Conservation (phyloP, 1,139 yeast genomes). For the Blastobotrys aristatus region DNA sequence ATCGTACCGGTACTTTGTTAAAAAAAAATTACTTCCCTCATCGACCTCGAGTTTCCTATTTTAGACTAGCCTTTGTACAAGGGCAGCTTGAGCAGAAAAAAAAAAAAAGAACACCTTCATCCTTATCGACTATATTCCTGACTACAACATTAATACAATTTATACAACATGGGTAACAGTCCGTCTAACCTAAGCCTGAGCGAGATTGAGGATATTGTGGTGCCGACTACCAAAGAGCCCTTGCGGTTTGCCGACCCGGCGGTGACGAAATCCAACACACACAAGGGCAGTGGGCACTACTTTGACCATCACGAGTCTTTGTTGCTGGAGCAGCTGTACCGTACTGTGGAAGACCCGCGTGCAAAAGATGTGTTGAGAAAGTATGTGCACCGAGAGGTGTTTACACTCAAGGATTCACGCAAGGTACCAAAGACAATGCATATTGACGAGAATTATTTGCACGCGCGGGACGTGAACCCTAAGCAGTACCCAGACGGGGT, state of each 20-base stretch:
- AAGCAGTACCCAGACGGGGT: not conserved
- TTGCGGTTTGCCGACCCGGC: not conserved
- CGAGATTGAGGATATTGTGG: slow-evolving; percentile 2
- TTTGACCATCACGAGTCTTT: not conserved
- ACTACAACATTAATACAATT: not conserved
- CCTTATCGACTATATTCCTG: too few relatives aligned
- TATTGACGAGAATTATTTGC: slow-evolving; percentile 25
- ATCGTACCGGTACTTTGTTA: too few relatives aligned
- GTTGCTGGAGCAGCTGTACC: not conserved
- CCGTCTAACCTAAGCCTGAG: not conserved
- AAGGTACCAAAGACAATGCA: slow-evolving; percentile 18
- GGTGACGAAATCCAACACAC: not conserved
- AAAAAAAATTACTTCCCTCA: too few relatives aligned
- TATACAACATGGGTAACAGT: slow-evolving; percentile 3
- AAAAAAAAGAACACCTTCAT: too few relatives aligned
- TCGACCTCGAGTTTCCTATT: too few relatives aligned
- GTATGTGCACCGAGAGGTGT: slow-evolving; percentile 31
- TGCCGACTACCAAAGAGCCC: slow-evolving; percentile 4
- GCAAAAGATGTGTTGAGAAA: slow-evolving; percentile 18
- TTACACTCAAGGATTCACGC: slow-evolving; percentile 26
- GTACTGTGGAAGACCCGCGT: not conserved
- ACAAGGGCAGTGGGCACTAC: not conserved
- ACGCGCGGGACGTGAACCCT: slow-evolving; percentile 21
- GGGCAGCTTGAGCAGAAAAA: not conserved
- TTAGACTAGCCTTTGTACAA: too few relatives aligned